phyloP scores from a whole-genome alignment of 805 yeast species.

The Phaffomyces antillensis region DNA sequence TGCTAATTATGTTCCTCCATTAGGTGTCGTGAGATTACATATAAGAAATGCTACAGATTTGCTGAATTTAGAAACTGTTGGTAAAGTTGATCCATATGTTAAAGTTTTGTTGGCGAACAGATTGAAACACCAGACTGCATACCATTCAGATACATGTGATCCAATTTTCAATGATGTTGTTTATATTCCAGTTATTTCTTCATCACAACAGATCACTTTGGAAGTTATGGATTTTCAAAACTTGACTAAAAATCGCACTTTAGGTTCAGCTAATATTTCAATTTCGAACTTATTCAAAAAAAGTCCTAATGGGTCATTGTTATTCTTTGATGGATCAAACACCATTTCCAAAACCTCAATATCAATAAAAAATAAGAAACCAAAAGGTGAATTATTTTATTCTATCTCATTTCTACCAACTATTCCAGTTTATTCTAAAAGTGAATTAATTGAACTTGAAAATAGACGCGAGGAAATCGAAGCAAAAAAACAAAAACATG shows the following conservation, averaged over 20 bases:
- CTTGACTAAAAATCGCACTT: conserved; percentile 52
- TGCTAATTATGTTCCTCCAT: conserved; percentile 44
- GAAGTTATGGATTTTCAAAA: conserved; percentile 63
- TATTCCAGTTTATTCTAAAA: conserved; percentile 52
- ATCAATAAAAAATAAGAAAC: conserved; percentile 29
- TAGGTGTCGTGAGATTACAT: conserved; percentile 61
- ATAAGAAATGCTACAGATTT: conserved; percentile 46
- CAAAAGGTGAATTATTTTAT: conserved; percentile 45
- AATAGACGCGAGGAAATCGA: conserved; percentile 33
- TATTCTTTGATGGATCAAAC: conserved; percentile 45
- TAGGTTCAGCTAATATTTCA: conserved; percentile 52
- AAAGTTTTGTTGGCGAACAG: conserved; percentile 52
- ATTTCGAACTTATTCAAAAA: conserved; percentile 42
- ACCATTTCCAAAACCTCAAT: conserved; percentile 32
- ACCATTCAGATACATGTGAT: conserved; percentile 43
- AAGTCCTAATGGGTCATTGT: conserved; percentile 38
- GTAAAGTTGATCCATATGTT: conserved; percentile 72
- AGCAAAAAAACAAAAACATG: conserved; percentile 28
- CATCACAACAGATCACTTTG: conserved; percentile 50
- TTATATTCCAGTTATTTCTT: conserved; percentile 55
- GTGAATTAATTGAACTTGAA: conserved; percentile 44
- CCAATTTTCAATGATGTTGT: conserved; percentile 56
- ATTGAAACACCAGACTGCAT: conserved; percentile 45
- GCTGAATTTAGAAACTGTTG: conserved; percentile 55
- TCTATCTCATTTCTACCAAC: conserved; percentile 61